Evolutionary conservation across 805 yeast species (phyloP).

Genomic region (Wilhelminamyces savonicus): DNA sequence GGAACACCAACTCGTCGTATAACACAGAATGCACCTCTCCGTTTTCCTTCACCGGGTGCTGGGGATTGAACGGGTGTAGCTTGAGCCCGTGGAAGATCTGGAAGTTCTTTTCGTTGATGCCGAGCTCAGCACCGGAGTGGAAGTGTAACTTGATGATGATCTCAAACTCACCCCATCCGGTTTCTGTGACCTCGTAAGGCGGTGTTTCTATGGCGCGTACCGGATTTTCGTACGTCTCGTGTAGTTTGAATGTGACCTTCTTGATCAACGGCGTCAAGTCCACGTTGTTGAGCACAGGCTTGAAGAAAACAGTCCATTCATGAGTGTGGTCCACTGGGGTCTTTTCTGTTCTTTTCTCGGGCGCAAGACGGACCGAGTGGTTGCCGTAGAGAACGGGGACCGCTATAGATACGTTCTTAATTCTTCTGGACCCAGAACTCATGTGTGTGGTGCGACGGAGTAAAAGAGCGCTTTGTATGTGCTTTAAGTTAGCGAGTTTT

Average conservation of each 20-base stretch:
- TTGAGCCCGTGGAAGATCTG: constrained; percentile 84
- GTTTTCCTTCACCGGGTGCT: constrained; percentile 28
- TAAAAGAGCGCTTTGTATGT: no score
- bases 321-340: constrained; percentile 92
- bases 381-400: constrained; percentile 83
- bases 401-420: constrained; percentile 45
- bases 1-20: constrained; percentile 89
- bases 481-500: no score
- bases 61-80: constrained; percentile 75
- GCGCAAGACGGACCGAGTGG: constrained; percentile 58
- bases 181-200: constrained; percentile 92
- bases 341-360: constrained; percentile 39
- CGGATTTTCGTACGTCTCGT: constrained; percentile 87
- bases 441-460: no score
- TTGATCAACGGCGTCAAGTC: constrained; percentile 79
- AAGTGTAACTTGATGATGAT: constrained; percentile 83
- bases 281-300: constrained; percentile 61
- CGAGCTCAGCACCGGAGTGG: constrained; percentile 61
- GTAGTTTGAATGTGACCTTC: constrained; percentile 89
- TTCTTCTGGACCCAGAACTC: constrained; percentile 8
- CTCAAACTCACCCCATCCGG: constrained; percentile 99
- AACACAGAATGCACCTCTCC: constrained; percentile 41
- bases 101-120: constrained; percentile 72
- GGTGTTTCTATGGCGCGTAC: constrained; percentile 83
- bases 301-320: constrained; percentile 89